Evolutionary conservation across 257 asterid species (phyloP).

Genomic region (Solanum arcanum): DNA sequence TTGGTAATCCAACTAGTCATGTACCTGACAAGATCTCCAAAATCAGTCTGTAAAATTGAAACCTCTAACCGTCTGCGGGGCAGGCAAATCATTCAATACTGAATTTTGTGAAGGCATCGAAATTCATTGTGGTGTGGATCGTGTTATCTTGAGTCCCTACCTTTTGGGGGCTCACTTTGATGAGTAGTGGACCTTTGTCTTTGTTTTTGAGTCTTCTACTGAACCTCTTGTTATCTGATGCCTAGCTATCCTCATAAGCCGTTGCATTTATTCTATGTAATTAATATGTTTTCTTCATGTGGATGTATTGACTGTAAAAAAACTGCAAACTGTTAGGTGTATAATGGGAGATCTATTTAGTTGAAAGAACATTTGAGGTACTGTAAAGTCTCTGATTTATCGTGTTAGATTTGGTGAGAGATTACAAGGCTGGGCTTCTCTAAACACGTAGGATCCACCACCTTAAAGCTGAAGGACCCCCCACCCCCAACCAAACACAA

Average conservation of each 20-base stretch:
- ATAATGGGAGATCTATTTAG: neutral
- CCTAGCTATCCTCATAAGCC: neutral
- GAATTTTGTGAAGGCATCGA: neutral
- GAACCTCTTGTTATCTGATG: slow-evolving; percentile 7
- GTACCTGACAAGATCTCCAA: neutral
- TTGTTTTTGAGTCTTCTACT: slow-evolving; percentile 28
- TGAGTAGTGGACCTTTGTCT: slow-evolving; percentile 21
- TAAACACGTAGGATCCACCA: slow-evolving; percentile 21
- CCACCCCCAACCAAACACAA: neutral
- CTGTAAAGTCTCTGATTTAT: neutral
- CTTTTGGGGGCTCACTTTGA: neutral
- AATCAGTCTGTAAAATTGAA: neutral
- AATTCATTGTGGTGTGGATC: neutral
- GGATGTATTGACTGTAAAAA: neutral
- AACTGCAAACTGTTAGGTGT: neutral
- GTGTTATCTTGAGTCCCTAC: neutral
- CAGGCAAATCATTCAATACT: neutral
- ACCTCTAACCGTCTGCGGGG: neutral
- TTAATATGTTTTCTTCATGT: neutral
- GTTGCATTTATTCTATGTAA: neutral
- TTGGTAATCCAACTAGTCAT: neutral
- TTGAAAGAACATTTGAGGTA: neutral
- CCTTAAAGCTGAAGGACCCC: neutral
- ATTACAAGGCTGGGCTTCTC: slow-evolving; percentile 2
- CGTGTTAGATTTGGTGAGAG: neutral